Conservation (phyloP, 305 asterid genomes). For the Fraxinus sp. region DNA sequence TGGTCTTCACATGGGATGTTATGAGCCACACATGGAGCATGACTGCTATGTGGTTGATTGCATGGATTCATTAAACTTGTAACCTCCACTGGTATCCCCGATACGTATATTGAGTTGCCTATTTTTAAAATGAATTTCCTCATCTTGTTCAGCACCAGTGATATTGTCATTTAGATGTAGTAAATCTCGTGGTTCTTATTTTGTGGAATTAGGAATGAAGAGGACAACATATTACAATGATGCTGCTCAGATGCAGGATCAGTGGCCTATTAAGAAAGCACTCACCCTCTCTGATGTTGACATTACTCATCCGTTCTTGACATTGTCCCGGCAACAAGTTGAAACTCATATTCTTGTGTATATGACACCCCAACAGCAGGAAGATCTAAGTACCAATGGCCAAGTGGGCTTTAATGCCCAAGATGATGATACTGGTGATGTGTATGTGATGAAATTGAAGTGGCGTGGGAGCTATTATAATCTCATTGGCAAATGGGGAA, state of each 20-base stretch:
- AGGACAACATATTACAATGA: constrained; percentile 46
- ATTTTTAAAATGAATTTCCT: not conserved
- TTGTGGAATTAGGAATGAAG: constrained; percentile 49
- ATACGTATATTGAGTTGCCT: not conserved
- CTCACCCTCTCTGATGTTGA: constrained; percentile 77
- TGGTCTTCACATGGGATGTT: not conserved
- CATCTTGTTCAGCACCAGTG: constrained; percentile 1
- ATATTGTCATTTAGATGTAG: not conserved
- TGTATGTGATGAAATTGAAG: constrained; percentile 63
- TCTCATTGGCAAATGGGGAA: constrained; percentile 81
- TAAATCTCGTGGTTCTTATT: constrained; percentile 1
- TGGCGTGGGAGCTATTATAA: constrained; percentile 82
- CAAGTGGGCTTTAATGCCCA: constrained; percentile 64
- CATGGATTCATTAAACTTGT: not conserved
- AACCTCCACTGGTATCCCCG: not conserved
- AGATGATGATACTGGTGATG: constrained; percentile 74
- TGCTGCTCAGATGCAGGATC: constrained; percentile 55
- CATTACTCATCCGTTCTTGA: constrained; percentile 75
- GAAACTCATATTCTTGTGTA: constrained; percentile 58
- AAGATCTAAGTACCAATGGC: constrained; percentile 52
- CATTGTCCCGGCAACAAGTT: constrained; percentile 78
- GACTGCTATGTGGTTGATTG: not conserved
- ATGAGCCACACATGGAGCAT: not conserved
- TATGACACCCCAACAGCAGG: constrained; percentile 67
- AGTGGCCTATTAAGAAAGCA: constrained; percentile 72